Evolutionary conservation across 805 yeast species (phyloP).

Genomic region (Metschnikowia kunwiensis): DNA sequence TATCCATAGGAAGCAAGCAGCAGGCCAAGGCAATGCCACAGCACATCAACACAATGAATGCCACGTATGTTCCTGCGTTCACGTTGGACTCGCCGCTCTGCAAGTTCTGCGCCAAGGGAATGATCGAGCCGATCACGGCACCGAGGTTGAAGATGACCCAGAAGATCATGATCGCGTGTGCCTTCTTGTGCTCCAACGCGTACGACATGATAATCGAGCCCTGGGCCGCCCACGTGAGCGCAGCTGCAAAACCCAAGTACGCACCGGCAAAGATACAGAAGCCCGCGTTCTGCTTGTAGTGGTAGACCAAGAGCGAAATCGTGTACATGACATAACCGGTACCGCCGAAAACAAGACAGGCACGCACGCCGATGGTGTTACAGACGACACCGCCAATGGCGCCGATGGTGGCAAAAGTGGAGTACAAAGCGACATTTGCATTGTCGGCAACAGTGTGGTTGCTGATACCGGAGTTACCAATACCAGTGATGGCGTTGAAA

Average conservation of each 20-base stretch:
- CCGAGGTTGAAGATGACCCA: conserved; percentile 64
- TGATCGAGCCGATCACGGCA: conserved; percentile 56
- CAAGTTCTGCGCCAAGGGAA: conserved; percentile 55
- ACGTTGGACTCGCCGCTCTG: conserved; percentile 31
- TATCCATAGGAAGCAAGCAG: conserved; percentile 46
- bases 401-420: conserved; percentile 56
- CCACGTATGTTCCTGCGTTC: conserved; percentile 51
- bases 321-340: conserved; percentile 53
- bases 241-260: conserved; percentile 53
- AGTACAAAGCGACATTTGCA: conserved; percentile 51
- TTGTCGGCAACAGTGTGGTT: conserved; percentile 41
- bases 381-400: conserved; percentile 55
- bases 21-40: conserved; percentile 45
- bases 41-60: conserved; percentile 51
- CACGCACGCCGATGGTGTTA: conserved; percentile 47
- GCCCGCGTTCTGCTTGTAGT: conserved; percentile 45
- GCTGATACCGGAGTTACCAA: conserved; percentile 47
- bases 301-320: conserved; percentile 48
- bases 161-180: conserved; percentile 50
- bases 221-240: conserved; percentile 58
- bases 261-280: conserved; percentile 58
- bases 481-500: conserved; percentile 50
- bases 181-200: conserved; percentile 52
- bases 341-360: conserved; percentile 50
- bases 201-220: conserved; percentile 57